These are phyloP conservation scores for Solanum clarkiae DNA, from an alignment of 257 asterid genomes.

Conservation along the genomic window DNA sequence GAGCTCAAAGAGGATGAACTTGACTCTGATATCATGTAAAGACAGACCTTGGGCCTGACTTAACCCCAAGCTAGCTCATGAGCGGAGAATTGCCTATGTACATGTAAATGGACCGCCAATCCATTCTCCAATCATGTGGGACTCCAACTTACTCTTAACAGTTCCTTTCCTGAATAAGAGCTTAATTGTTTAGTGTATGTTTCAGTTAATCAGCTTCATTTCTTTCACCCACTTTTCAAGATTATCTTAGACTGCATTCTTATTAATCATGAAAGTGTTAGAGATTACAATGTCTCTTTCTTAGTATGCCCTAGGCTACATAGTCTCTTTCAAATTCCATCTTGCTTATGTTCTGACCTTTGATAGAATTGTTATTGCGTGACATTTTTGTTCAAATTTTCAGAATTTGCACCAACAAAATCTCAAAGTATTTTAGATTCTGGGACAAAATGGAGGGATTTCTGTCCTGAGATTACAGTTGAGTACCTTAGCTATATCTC, in stretches of 20 bases:
- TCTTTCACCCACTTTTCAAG: background rate
- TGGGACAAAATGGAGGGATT: conserved; percentile 45
- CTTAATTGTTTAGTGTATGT: background rate
- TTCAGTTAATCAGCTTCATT: background rate
- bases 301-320: background rate
- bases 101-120: background rate
- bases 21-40: too few relatives aligned
- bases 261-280: background rate
- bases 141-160: background rate
- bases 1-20: too few relatives aligned
- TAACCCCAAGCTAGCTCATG: background rate
- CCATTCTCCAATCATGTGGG: background rate
- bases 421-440: conserved; percentile 20
- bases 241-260: background rate
- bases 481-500: conserved; percentile 14
- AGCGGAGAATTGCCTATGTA: background rate
- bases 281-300: background rate
- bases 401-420: conserved; percentile 31
- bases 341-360: background rate
- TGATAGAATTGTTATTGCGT: background rate
- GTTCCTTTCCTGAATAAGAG: background rate
- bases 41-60: background rate
- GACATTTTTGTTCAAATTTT: background rate
- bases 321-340: background rate
- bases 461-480: conserved; percentile 27